phyloP scores from a whole-genome alignment of 352 stramenopile genomes.

The Globisporangium rhizosaccharum region DNA sequence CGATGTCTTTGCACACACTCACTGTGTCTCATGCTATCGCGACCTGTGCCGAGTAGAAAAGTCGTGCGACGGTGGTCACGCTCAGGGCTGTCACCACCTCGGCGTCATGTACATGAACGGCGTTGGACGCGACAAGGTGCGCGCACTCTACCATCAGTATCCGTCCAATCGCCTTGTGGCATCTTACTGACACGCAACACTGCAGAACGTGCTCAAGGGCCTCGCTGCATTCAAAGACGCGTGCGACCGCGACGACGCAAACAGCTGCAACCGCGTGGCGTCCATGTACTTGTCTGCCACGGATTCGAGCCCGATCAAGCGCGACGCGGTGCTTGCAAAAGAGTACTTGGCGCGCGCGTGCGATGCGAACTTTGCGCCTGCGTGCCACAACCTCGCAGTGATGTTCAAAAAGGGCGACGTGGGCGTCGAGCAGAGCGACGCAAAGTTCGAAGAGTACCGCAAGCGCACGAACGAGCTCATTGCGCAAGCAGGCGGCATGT shows the following conservation, averaged over 20 bases:
- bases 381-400: slow-evolving; percentile 85
- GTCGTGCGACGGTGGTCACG: slow-evolving; percentile 63
- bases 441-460: slow-evolving; percentile 69
- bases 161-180: neutral
- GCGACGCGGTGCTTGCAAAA: slow-evolving; percentile 54
- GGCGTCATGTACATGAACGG: slow-evolving; percentile 77
- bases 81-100: slow-evolving; percentile 80
- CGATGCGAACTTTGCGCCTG: slow-evolving; percentile 80
- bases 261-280: slow-evolving; percentile 80
- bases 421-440: slow-evolving; percentile 57
- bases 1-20: neutral
- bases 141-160: too few species aligned
- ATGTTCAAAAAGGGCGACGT: slow-evolving; percentile 87
- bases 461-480: slow-evolving; percentile 74
- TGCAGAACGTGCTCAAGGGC: slow-evolving; percentile 52
- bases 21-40: neutral
- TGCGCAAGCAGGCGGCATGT: slow-evolving; percentile 63
- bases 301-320: slow-evolving; percentile 29
- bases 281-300: slow-evolving; percentile 59
- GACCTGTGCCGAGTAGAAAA: slow-evolving; percentile 42
- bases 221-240: slow-evolving; percentile 70
- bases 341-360: slow-evolving; percentile 68
- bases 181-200: slow-evolving; percentile 4
- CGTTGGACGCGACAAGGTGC: slow-evolving; percentile 65
- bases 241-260: slow-evolving; percentile 67